Base-by-base conservation (phyloP, 2,329 filamentous ascomycete species). In the Xylariales sp. region DNA sequence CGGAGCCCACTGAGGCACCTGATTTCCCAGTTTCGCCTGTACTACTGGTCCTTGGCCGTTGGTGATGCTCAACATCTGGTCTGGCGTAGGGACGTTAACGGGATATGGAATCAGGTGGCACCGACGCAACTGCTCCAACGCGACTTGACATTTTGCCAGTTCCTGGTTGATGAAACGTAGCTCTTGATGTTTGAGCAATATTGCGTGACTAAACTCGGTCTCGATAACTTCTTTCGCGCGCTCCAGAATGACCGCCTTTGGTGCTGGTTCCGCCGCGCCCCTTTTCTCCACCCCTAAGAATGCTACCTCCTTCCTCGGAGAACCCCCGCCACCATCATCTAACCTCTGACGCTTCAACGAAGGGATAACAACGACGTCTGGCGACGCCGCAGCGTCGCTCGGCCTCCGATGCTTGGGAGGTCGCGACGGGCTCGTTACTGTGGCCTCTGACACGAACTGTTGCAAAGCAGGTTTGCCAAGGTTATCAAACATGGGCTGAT, bases 131-230 rank as follows among this genome's bases (percentile, higher is more conserved):
- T 97, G 93, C 66, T 98, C 93, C 52, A 97, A 74, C 9, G 90
- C 88, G 49, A 90, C 72, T 68, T 97, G 90, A 59, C 90, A 96
- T 69, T 96, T 97, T 50, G 88, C 91, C 50, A 97, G 76, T 68
- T 97, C 93, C 65, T 95, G 89, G 59, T 97, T 88, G 62, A 97
- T 95, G 52, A 95, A 74, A 43, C 90, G 87, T 45, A 97, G 69
- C 69, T 98, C 93, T 56, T 93, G 82, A 65, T 98, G 93, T 72
- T 96, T 97, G 60, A 94, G 70, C 49, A 97, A 69, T 40, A 97
- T 90, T 68, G 96, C 90, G 51, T 93, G 78, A 56, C 89, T 87
- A 62, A 97, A 84, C 64, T 96, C 86, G 47, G 88, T 82, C 58
- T 89, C 84, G 58, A 97, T 85, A 25, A 77, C 76, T 53, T 90